Evolutionary conservation across 116 monocot species (phyloP), one percentile per base, ranked within the genome.

Genomic region (Zostera marina): DNA sequence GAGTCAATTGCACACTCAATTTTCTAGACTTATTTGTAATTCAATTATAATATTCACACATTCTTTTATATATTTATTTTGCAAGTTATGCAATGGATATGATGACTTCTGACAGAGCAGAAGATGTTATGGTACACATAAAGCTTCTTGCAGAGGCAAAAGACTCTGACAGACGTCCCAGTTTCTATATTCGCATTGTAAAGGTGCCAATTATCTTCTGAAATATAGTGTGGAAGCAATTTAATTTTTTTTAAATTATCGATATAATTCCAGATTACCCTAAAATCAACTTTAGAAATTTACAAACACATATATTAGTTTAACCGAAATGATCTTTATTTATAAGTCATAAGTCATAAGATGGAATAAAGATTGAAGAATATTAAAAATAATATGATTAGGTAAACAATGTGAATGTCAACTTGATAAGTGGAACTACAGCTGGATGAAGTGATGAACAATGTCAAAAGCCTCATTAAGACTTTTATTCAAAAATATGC

Each of bases 61-160:
- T 13, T 23, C 22, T 66, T 7, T 5, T 40, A 6, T 51, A 68
- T 53, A 12, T 65, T 45, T 70, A n/a, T n/a, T n/a, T n/a, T n/a
- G n/a, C 45, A 73, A 98, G 98, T 60, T 98, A 98, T 79, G 40
- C 58, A 44, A 47, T 84, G 66, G 91, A 91, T 70, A 66, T 87
- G 56, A 65, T 90, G 53, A 83, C 61, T 45, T 70, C 79, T 59
- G 99, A 87, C 47, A 87, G 64, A 77, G 91, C 84, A 40, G 91
- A 91, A 53, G 84, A 77, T 56, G 84, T 99, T 63, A 15, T 87
- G 44, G 25, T 84, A 68, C 99, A 99, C 47, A 73, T 72, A 52
- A 81, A 72, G 68, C 71, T 91, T 70, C 85, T 99, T 60, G 72
- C 77, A 46, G 81, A 87, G 49, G 99, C 99, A 7, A 79, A 62